phyloP scores from a whole-genome alignment of 2,329 filamentous ascomycete genomes.

The Talaromyces sp. region DNA sequence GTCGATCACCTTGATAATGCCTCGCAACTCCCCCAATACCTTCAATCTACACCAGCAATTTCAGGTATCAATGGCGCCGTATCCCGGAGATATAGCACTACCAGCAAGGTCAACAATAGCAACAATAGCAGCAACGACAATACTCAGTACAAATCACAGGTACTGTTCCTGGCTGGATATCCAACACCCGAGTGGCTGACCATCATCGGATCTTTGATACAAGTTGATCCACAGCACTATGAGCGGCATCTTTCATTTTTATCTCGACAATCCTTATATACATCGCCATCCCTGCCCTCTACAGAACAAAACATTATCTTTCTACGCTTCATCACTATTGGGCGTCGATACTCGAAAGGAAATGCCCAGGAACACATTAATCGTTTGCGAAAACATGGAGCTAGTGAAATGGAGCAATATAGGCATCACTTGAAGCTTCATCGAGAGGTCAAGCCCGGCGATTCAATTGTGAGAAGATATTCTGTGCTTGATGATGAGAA shows the following conservation, averaged over 20 bases:
- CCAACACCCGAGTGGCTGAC: constrained; percentile 4
- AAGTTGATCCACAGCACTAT: constrained; percentile 5
- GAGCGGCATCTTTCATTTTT: not conserved
- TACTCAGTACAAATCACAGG: not conserved
- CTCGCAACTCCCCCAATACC: not conserved
- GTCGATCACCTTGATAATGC: not conserved
- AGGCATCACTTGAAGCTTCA: not conserved
- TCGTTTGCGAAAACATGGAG: not conserved
- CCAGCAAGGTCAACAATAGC: not conserved
- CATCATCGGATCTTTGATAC: not conserved
- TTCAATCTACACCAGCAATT: not conserved
- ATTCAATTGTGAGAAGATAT: constrained; percentile 5
- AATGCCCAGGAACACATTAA: not conserved
- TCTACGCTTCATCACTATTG: constrained; percentile 4
- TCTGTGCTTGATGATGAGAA: not conserved
- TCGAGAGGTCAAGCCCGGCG: not conserved
- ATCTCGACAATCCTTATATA: not conserved
- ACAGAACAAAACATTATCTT: constrained; percentile 3
- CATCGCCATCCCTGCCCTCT: constrained; percentile 2
- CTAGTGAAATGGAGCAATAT: not conserved
- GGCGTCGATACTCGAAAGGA: not conserved
- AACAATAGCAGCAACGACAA: not conserved
- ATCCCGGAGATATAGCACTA: constrained; percentile 2
- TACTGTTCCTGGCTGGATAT: constrained; percentile 1
- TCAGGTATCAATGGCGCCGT: not conserved